These are phyloP conservation scores for Oxalis stricta DNA, from an alignment of 441 rosid genomes.

Conservation along the genomic window DNA sequence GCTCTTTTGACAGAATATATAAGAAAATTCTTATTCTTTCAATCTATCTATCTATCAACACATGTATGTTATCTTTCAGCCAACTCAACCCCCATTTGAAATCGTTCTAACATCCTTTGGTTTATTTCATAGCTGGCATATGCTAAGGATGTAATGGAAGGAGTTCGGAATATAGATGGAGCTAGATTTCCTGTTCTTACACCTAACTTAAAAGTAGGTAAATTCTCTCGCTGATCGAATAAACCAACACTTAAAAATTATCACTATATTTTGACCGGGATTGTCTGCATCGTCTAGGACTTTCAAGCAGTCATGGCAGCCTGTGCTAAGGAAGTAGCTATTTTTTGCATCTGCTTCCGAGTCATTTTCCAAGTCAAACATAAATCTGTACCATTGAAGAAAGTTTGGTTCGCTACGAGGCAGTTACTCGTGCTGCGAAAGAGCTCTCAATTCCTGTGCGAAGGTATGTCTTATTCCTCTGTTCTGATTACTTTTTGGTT, in stretches of 20 bases:
- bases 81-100: background rate
- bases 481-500: too few species aligned
- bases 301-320: conserved; percentile 95
- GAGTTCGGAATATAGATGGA: conserved; percentile 43
- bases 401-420: conserved; percentile 73
- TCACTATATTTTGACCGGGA: conserved; percentile 14
- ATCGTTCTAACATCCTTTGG: background rate
- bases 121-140: conserved; percentile 54
- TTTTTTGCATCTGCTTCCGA: conserved; percentile 98
- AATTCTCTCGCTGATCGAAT: conserved; percentile 2
- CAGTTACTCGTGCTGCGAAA: conserved; percentile 69
- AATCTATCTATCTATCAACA: too few species aligned
- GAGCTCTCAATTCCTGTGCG: conserved; percentile 68
- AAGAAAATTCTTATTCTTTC: too few species aligned
- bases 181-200: conserved; percentile 82
- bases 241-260: conserved; percentile 4
- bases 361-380: conserved; percentile 84
- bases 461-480: conserved; percentile 38
- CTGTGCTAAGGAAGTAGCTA: conserved; percentile 92
- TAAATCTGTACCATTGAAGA: conserved; percentile 89
- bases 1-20: too few species aligned
- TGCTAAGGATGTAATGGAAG: conserved; percentile 87
- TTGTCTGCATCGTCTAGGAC: conserved; percentile 42
- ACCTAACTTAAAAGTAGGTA: conserved; percentile 74
- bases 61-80: too few species aligned